Evolutionary conservation across 164 flowering plant genomes (phyloP).

Genomic region (Warburgia ugandensis): DNA sequence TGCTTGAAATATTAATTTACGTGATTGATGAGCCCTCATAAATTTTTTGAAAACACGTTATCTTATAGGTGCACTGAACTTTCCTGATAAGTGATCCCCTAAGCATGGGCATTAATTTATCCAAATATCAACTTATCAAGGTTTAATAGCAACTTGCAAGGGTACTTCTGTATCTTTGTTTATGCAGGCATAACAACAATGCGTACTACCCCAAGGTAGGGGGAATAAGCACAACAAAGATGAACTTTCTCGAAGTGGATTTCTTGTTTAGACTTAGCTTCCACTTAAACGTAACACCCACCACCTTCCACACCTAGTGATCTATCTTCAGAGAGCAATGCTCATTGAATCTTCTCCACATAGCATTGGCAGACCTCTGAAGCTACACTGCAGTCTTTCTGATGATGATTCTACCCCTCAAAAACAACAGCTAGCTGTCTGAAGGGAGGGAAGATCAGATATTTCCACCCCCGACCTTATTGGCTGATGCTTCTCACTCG

Average conservation of each 20-base stretch:
- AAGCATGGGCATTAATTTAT: too few relatives aligned
- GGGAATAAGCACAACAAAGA: conserved; percentile 78
- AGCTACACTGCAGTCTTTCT: conserved; percentile 42
- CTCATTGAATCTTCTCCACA: conserved; percentile 22
- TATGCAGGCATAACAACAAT: conserved; percentile 79
- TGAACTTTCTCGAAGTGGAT: conserved; percentile 85
- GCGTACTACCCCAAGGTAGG: conserved; percentile 97
- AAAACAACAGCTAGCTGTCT: conserved; percentile 64
- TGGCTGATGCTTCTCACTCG: too few relatives aligned
- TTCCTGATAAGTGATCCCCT: too few relatives aligned
- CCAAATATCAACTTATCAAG: too few relatives aligned
- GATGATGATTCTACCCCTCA: conserved; percentile 62
- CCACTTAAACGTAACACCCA: conserved; percentile 76
- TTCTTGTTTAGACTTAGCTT: conserved; percentile 85
- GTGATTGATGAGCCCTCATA: too few relatives aligned
- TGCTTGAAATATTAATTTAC: too few relatives aligned
- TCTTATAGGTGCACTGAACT: too few relatives aligned
- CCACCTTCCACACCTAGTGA: conserved; percentile 69
- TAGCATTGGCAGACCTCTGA: conserved; percentile 30
- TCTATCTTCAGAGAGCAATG: conserved; percentile 55
- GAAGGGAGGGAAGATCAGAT: too few relatives aligned
- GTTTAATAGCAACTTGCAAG: too few relatives aligned
- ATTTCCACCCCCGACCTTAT: too few relatives aligned
- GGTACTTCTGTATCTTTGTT: too few relatives aligned
- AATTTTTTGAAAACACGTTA: too few relatives aligned